Percentiles rank a stretch among this genome's conserved stretches.
Conservation (phyloP, 768 basidiomycete species). For the Suillus subalutaceus region DNA sequence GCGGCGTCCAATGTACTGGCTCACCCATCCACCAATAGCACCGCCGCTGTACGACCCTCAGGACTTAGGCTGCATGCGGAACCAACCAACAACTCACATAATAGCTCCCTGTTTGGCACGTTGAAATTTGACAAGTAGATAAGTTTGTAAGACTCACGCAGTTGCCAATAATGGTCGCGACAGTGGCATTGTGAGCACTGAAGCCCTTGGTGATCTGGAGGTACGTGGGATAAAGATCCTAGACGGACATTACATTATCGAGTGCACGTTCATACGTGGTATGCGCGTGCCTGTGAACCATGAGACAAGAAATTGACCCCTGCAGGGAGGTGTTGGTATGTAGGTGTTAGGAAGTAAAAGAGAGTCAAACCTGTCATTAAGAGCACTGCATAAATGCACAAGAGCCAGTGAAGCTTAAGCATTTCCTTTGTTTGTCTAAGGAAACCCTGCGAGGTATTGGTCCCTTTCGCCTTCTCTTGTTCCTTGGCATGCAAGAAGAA, state of each 20-base stretch:
- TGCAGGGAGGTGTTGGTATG: constrained; percentile 22
- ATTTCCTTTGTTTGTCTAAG: constrained; percentile 71
- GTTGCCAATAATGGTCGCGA: constrained; percentile 83
- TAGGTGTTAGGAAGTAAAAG: neutral
- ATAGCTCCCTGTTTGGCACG: constrained; percentile 42
- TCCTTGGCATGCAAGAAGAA: constrained; percentile 69
- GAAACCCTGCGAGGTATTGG: constrained; percentile 58
- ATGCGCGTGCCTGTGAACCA: constrained; percentile 56
- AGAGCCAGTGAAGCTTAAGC: constrained; percentile 80
- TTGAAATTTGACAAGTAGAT: constrained; percentile 1
- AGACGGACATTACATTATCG: constrained; percentile 10
- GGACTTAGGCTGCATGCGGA: constrained; percentile 10
- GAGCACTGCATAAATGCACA: constrained; percentile 83
- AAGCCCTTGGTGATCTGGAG: constrained; percentile 66
- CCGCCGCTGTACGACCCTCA: constrained; percentile 53
- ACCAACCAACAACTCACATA: constrained; percentile 33
- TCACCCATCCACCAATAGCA: constrained; percentile 66
- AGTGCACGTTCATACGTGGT: neutral
- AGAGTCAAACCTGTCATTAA: constrained; percentile 62
- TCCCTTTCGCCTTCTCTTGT: constrained; percentile 46
- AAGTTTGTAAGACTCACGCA: constrained; percentile 45
- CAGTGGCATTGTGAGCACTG: constrained; percentile 56
- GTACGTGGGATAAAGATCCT: constrained; percentile 82
- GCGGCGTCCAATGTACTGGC: constrained; percentile 80
- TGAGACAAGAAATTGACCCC: constrained; percentile 81